Percentiles rank a stretch among this genome's conserved stretches.
phyloP scores from a whole-genome alignment of 2,329 filamentous ascomycete species.

The Xylariaceae sp. region DNA sequence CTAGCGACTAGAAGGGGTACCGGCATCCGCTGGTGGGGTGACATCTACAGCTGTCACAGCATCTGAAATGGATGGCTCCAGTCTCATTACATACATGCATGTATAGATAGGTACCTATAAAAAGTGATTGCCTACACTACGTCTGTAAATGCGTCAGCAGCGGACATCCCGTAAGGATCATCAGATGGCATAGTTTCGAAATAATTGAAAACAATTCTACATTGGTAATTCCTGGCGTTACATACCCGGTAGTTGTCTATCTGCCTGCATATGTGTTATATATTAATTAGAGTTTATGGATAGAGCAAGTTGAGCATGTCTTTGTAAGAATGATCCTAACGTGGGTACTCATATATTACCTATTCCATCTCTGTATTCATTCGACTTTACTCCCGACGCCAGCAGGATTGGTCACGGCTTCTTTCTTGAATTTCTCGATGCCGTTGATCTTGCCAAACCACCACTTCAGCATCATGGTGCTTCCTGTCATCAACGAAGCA shows the following conservation, averaged over 20 bases:
- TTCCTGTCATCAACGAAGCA: conserved; percentile 71
- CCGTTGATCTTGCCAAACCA: conserved; percentile 71
- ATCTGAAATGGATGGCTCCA: too few species aligned
- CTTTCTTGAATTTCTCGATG: conserved; percentile 44
- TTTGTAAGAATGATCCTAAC: not conserved
- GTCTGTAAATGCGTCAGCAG: too few species aligned
- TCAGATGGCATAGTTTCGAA: too few species aligned
- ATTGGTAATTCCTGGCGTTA: not conserved
- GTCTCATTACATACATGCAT: too few species aligned
- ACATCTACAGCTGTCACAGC: not conserved
- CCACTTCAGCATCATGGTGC: conserved; percentile 70
- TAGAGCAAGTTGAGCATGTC: not conserved
- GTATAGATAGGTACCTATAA: too few species aligned
- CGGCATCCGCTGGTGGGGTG: conserved; percentile 30
- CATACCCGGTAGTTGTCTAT: not conserved
- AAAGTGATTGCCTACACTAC: too few species aligned
- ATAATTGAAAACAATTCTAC: too few species aligned
- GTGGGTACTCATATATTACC: not conserved
- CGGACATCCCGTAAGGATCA: too few species aligned
- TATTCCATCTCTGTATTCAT: conserved; percentile 3
- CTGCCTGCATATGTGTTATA: not conserved
- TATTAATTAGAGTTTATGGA: not conserved
- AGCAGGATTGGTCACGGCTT: conserved; percentile 32
- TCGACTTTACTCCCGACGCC: conserved; percentile 25
- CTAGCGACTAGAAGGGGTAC: not conserved